Base-by-base conservation (phyloP, 352 stramenopile genomes). In the Phytophthora meadii region DNA sequence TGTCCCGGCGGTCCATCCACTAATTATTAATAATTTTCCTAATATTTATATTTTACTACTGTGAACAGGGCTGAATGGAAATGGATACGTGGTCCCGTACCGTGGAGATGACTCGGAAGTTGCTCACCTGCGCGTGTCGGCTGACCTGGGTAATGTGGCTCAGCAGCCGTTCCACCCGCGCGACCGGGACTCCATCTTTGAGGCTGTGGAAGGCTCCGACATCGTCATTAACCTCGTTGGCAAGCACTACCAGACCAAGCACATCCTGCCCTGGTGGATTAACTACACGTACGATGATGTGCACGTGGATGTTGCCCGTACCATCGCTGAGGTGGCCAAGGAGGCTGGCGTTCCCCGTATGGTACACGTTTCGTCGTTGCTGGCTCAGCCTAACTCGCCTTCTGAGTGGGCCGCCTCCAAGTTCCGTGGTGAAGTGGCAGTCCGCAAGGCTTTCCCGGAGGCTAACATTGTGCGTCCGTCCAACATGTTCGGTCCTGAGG, bases 171-270 rank as follows among this genome's bases (percentile, higher is more conserved):
- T 97, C 71, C 77, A 88, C 65, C 83, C 90, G 22, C 90, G 93
- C 19, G 96, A 99, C 82, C 79, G 88, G 45, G 92, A 98, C 52
- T 97, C 89, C 47, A 98, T 99, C 50, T 77, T 84, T 39, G 79
- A 98, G 37, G 86, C 94, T 1, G 93, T 99, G 39, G 72, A 89
- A 27, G 92, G 96, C 76, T 93, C 90, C 32, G 96, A 99, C 65
- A 81, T 98, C 61, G 97, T 99, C 34, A 94, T 99, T 70, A 99
- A 99, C 78, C 63, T 99, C 10, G 90, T 99, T 51, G 97, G 97
- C 47, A 99, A 99, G 71, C 85, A 98, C 77, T 99, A 99, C 76
- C 94, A 99, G 77, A 99, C 97, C 32, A 98, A 97, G 80, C 88
- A 98, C 73, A 75, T 98, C 3, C 74, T 98, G 39, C 90, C 91